Conservation (phyloP, 2,329 filamentous ascomycete genomes). For the Kalmusia sp. region DNA sequence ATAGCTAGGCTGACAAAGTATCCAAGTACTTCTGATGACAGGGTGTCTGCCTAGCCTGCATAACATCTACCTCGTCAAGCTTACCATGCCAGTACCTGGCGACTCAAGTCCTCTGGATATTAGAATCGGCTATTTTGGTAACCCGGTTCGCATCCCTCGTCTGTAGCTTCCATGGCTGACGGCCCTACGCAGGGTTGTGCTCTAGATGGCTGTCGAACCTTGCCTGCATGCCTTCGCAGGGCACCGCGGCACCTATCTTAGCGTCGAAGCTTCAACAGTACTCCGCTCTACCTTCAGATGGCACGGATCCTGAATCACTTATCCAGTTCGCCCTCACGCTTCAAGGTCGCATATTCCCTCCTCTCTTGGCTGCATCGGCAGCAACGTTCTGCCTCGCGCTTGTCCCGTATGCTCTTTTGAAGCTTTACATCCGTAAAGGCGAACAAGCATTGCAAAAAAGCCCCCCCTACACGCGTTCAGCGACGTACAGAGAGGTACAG, state of each 20-base stretch:
- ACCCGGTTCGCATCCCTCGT: background rate
- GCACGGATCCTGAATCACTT: background rate
- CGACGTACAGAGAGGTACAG: too few relatives aligned
- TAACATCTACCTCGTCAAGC: background rate
- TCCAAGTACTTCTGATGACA: background rate
- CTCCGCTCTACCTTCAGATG: background rate
- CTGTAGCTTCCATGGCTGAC: background rate
- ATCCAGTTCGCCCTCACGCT: too few relatives aligned
- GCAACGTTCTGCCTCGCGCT: too few relatives aligned
- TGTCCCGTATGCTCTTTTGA: too few relatives aligned
- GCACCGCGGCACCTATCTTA: background rate
- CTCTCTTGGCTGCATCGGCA: too few relatives aligned
- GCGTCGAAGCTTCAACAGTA: background rate
- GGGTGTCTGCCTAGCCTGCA: background rate
- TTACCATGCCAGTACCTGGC: background rate
- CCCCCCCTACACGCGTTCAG: too few relatives aligned
- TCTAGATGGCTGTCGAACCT: background rate
- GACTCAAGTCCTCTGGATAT: background rate
- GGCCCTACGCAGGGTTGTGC: background rate
- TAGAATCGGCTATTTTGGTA: conserved; percentile 1
- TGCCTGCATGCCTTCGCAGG: background rate
- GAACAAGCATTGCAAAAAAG: too few relatives aligned
- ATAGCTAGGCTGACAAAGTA: background rate
- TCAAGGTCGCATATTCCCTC: too few relatives aligned
- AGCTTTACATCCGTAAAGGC: too few relatives aligned